Base-by-base conservation (phyloP, 2,329 filamentous ascomycete genomes). In the Pseudogymnoascus sp. region DNA sequence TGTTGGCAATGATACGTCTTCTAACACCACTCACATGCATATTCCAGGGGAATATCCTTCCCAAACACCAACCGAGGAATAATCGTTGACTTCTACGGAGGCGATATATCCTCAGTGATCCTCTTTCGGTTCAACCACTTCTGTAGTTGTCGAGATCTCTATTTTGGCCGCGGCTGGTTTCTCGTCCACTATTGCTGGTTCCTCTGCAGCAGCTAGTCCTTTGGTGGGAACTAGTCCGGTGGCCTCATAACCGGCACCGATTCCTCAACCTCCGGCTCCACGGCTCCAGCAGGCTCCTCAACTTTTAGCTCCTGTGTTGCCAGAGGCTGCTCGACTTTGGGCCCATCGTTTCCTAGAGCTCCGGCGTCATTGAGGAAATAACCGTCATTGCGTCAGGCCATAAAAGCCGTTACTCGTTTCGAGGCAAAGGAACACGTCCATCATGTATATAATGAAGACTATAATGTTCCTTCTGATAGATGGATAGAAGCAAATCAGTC, bases 21-120 rank as follows among this genome's bases (percentile, higher is more conserved):
- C 28, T 7, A 33, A 11, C 3, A 16, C 23, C n/a, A 39, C 33
- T n/a, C 35, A 60, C 22, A 23, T 60, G 35, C 58, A 60, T 60
- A 41, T 60, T 16, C 58, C 58, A 25, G 58, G 58, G 14, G 58
- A 60, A 25, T 60, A 60, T 60, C 58, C 58, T 38, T 30, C 33
- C 14, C 35, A 38, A 8, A 60, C 58, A n/a, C 35, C 58, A 55
- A 55, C 11, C 4, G 45, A 33, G 25, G 45, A 55, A 55, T 33
- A 30, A 19, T 16, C 4, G n/a, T 19, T 30, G 28, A 33, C n/a
- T 19, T 33, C n/a, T 16, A 30, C 25, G 12, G 25, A 33, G n/a
- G 9, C 9, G 45, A 33, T 19, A 55, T 55, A 33, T 12, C 25
- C 25, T 33, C 9, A 2, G n/a, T 11, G 9, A 19, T 22, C 9